Evolutionary conservation across 257 asterid species (phyloP).

Genomic region (Verbascum thapsus): DNA sequence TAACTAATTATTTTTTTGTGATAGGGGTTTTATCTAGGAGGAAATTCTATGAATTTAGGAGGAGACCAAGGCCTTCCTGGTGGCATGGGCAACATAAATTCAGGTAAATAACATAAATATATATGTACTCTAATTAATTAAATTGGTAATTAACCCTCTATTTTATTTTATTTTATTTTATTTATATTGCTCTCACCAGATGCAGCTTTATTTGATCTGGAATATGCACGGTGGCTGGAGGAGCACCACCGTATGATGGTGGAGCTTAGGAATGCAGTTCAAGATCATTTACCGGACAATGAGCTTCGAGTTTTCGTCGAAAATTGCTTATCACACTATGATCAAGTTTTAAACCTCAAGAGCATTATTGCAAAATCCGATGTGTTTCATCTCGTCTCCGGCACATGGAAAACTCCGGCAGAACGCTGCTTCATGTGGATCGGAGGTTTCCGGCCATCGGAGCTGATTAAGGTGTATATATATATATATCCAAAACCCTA

Average conservation of each 20-base stretch:
- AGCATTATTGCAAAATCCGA: conserved; percentile 61
- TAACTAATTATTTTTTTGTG: conserved; percentile 20
- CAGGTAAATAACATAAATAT: conserved; percentile 45
- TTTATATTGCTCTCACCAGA: too few relatives aligned
- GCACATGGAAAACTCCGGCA: conserved; percentile 89
- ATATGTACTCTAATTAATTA: conserved; percentile 2
- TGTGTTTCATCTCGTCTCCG: conserved; percentile 76
- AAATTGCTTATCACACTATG: conserved; percentile 62
- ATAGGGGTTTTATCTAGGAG: conserved; percentile 72
- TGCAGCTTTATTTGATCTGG: conserved; percentile 67
- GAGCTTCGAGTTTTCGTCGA: conserved; percentile 68
- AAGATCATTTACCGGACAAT: conserved; percentile 64
- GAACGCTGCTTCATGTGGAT: conserved; percentile 93
- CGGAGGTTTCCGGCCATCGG: conserved; percentile 89
- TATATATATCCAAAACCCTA: conserved; percentile 1
- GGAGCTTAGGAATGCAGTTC: conserved; percentile 69
- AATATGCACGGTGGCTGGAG: conserved; percentile 83
- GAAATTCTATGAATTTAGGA: conserved; percentile 43
- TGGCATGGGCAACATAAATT: conserved; percentile 51
- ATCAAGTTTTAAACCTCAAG: conserved; percentile 58
- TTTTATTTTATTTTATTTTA: too few relatives aligned
- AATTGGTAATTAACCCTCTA: too few relatives aligned
- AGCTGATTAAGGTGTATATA: conserved; percentile 62
- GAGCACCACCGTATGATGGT: conserved; percentile 69
- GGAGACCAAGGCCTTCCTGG: conserved; percentile 64